phyloP scores from a whole-genome alignment of 108 stramenopile genomes.

The Bacterosira constricta region DNA sequence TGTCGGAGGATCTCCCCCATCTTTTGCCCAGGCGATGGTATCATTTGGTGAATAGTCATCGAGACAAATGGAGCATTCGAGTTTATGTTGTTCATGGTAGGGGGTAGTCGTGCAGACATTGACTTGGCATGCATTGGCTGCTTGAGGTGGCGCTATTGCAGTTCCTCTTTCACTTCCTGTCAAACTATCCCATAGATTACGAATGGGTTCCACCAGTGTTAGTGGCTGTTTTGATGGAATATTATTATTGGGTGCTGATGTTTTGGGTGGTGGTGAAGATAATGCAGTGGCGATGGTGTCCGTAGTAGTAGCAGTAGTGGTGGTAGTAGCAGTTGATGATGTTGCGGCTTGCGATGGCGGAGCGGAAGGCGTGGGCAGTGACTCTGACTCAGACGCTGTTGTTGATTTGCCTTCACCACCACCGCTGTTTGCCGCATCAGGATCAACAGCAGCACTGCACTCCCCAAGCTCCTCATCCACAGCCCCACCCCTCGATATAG shows the following conservation, averaged over 20 bases:
- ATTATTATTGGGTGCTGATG: constrained; percentile 11
- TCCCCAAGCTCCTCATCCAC: constrained; percentile 26
- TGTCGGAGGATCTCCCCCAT: constrained; percentile 27
- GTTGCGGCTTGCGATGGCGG: background rate
- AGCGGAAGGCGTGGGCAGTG: no score
- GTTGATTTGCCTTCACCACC: background rate
- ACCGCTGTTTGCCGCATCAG: background rate
- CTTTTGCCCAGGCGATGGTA: constrained; percentile 48
- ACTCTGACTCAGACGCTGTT: background rate
- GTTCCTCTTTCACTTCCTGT: no score
- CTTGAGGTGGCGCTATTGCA: no score
- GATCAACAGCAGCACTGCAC: background rate
- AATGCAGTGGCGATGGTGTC: background rate
- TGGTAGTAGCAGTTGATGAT: background rate
- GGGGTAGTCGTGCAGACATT: background rate
- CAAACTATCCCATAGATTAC: constrained; percentile 2
- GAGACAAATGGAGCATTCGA: constrained; percentile 48
- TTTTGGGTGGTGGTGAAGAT: background rate
- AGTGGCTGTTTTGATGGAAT: background rate
- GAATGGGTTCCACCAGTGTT: background rate
- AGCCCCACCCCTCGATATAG: constrained; percentile 24
- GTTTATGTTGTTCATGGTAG: background rate
- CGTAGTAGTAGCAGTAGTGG: background rate
- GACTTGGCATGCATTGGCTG: background rate
- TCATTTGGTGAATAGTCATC: constrained; percentile 32